Base-by-base conservation (phyloP, 345 rosid genomes). In the Lumnitzera littorea region DNA sequence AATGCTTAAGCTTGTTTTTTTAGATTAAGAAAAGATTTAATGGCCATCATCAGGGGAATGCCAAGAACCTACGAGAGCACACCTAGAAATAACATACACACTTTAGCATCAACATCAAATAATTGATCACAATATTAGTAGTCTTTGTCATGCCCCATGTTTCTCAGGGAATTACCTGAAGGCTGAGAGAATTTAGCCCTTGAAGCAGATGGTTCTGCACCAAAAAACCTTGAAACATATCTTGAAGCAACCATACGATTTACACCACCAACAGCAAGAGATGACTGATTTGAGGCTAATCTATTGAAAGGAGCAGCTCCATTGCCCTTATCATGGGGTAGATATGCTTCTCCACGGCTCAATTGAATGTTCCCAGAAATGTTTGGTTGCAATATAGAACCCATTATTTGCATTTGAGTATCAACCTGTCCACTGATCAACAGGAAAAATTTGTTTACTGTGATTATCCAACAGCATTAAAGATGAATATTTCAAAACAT, bases 311-410 rank as follows among this genome's bases (percentile, higher is more conserved):
- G 73, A 60, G 85, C 74, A 51, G 86, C 78, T 69, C 87, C 89
- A 16, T 89, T 84, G 67, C 99, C 95, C 74, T 81, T 92, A 72
- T 94, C 99, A 72, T 94, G 99, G 16, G 97, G 97, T 43, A 94
- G 78, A 82, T 94, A 94, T 71, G 99, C 97, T 81, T 94, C 97
- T 70, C 99, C 97, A 13, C 83, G 97, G 81, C 97, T 89, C 79
- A 94, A 74, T 75, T 94, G 87, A 56, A 94, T 83, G 65, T 81
- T 86, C 72, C 99, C 97, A 43, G 99, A 94, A 69, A 94, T 85
- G 71, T 78, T 86, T 76, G 97, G 99, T 70, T 92, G 97, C 73
- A 89, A 63, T 66, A 92, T 89, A 13, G 99, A 92, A 67, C 99
- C 99, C 55, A 87, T 80, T 76, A 89, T 76, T 76, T 82, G 95